A percentile compares a stretch with the other conserved stretches of the same genome.
These are phyloP conservation scores for Aspergillus piperis DNA, from an alignment of 2,329 filamentous ascomycete genomes.

Conservation along the genomic window DNA sequence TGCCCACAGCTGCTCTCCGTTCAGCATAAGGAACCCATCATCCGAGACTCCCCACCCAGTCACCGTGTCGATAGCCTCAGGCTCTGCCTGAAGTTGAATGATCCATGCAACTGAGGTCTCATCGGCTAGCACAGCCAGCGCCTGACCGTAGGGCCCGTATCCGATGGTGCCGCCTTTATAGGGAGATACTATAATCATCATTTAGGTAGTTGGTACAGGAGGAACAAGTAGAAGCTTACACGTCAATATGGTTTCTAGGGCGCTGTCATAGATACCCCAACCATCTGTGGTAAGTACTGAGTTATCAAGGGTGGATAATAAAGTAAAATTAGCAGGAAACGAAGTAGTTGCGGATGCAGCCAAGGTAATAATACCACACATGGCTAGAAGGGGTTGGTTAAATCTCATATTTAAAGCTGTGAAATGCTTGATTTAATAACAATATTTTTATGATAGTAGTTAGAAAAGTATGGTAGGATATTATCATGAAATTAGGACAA, in stretches of 20 bases:
- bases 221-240: neutral
- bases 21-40: conserved; percentile 4
- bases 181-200: neutral
- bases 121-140: neutral
- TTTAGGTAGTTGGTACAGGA: neutral
- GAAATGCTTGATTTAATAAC: neutral
- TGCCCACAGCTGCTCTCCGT: conserved; percentile 5
- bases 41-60: conserved; percentile 2
- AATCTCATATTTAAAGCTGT: conserved; percentile 1
- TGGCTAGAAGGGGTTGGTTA: neutral
- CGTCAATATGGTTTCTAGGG: conserved; percentile 1
- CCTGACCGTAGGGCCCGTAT: neutral
- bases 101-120: neutral
- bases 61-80: neutral
- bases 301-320: conserved; percentile 1
- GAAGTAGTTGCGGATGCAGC: neutral
- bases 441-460: neutral
- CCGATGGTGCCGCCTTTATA: neutral
- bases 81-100: neutral
- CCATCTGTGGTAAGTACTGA: conserved; percentile 2
- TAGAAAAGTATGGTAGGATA: neutral
- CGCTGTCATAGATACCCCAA: conserved; percentile 3
- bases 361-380: neutral
- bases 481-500: neutral
- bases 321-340: conserved; percentile 1